Percentiles rank a stretch among this genome's conserved stretches.
Evolutionary conservation across 441 rosid species (phyloP).

Genomic region (Syzygium malaccense): DNA sequence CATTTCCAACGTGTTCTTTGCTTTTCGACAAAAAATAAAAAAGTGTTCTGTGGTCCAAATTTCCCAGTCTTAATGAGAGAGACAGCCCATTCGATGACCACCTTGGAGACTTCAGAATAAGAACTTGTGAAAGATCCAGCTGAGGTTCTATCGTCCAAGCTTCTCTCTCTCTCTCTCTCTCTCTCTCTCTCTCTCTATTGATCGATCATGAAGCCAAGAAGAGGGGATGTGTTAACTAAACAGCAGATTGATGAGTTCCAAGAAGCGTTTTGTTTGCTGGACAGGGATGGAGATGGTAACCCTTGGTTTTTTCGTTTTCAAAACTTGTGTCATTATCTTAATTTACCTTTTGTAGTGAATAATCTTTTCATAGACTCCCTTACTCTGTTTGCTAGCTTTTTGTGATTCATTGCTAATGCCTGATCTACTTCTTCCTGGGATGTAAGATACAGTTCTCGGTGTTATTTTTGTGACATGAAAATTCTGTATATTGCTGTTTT

Average conservation of each 20-base stretch:
- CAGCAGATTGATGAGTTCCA: constrained; percentile 51
- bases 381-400: neutral
- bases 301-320: neutral
- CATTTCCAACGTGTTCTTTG: neutral
- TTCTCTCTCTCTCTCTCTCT: neutral
- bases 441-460: neutral
- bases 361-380: neutral
- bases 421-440: neutral
- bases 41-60: neutral
- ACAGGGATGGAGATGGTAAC: constrained; percentile 78
- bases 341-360: neutral
- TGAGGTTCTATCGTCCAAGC: neutral
- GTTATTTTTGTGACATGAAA: neutral
- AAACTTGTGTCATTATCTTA: neutral
- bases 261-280: constrained; percentile 58
- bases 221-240: constrained; percentile 34
- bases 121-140: neutral
- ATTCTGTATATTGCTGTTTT: neutral
- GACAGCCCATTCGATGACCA: neutral
- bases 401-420: neutral
- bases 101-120: neutral
- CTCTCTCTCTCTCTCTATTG: neutral
- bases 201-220: neutral
- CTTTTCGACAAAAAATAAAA: no score
- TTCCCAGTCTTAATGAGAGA: neutral